Base-by-base conservation (phyloP, 2,329 filamentous ascomycete species). In the Zymoseptoria tritici region DNA sequence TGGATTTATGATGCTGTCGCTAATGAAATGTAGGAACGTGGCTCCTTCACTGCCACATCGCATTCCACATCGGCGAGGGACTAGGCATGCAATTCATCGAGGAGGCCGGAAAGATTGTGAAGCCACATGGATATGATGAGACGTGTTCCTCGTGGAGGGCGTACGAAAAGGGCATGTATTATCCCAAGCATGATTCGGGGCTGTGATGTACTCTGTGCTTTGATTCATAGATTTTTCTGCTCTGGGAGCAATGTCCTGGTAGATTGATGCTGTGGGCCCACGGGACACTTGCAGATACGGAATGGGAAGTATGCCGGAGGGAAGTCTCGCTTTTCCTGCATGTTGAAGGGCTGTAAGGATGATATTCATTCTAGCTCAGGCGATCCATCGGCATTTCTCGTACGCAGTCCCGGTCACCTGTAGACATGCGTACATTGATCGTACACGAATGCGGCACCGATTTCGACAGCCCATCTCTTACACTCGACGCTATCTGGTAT, bases 11-110 rank as follows among this genome's bases (percentile, higher is more conserved):
- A 5, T 79, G 75, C 0, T 82, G 80, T 63, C 64, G 75, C 59
- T 74, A 77, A 1, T 77, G 83, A 66, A 82, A 82, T 66, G 80
- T 80, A 0, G 80, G 80, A 42, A 59, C 59, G 2, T 68, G 65
- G 65, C 55, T 68, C 1, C 60, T 68, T 71, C 82, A 84, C 69
- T 84, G 81, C 72, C 53, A 59, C 21, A 70, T 74, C n/a, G 57
- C 83, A 65, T 85, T 81, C 83, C 84, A 87, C 67, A 79, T 85
- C 20, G 78, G 78, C 68, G 81, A 83, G 75, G 84, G 83, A 29
- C 74, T 87, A 19, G 77, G 75, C 6, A 71, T 83, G 36, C 79
- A 84, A 67, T 83, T 84, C 65, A 63, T 84, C 9, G 83, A 81
- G 66, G 67, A 74, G 36, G 67, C 71, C 58, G 66, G 68, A 21